A percentile compares a stretch with the other conserved stretches of the same genome.
Conservation (phyloP, 164 flowering plant genomes). For the Chimonanthus salicifolius region DNA sequence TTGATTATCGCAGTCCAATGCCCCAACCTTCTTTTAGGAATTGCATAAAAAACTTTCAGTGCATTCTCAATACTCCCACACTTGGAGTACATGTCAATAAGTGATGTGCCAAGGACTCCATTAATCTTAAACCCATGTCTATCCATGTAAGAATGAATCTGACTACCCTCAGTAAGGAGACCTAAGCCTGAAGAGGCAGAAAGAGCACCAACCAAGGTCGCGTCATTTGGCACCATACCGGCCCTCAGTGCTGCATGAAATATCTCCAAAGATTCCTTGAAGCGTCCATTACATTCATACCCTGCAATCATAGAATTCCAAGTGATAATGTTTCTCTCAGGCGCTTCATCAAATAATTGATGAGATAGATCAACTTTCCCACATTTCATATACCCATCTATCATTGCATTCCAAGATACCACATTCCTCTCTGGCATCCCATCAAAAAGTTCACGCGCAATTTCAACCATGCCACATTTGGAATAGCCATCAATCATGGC, state of each 20-base stretch:
- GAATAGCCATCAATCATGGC: constrained; percentile 16
- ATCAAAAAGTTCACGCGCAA: constrained; percentile 14
- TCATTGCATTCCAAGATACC: constrained; percentile 23
- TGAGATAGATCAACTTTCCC: constrained; percentile 15
- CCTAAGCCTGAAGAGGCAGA: constrained; percentile 31
- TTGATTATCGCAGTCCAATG: constrained; percentile 20
- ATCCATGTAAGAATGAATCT: constrained; percentile 25
- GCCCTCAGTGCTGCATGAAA: constrained; percentile 38
- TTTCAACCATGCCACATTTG: constrained; percentile 9
- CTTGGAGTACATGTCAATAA: constrained; percentile 20
- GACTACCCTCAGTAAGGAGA: constrained; percentile 26
- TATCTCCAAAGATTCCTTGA: constrained; percentile 33
- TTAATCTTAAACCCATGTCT: constrained; percentile 21
- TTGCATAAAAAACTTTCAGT: constrained; percentile 8
- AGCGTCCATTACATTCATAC: constrained; percentile 10
- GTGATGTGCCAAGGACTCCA: constrained; percentile 28
- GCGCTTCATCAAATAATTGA: constrained; percentile 14
- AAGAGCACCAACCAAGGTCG: constrained; percentile 17
- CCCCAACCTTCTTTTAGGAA: constrained; percentile 11
- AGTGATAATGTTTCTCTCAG: constrained; percentile 8
- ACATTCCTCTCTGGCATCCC: constrained; percentile 13
- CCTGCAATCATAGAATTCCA: constrained; percentile 19
- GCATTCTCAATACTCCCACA: constrained; percentile 18
- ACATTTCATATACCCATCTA: constrained; percentile 15
- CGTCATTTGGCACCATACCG: constrained; percentile 23